Evolutionary conservation across 805 yeast genomes (phyloP).

Genomic region (Hanseniaspora vineae): DNA sequence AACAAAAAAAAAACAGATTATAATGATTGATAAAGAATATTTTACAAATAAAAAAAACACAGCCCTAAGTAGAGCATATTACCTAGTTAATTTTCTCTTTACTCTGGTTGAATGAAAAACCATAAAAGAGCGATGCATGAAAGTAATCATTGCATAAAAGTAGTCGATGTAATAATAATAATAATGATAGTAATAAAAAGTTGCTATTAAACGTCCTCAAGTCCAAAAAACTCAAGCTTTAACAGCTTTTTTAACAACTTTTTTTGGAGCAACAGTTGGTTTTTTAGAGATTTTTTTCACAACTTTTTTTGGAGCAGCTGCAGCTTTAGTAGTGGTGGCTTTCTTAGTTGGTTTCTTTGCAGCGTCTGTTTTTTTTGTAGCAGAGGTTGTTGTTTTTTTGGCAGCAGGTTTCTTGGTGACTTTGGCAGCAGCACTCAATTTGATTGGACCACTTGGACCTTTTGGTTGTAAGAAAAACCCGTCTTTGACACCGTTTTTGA

Average conservation of each 20-base stretch:
- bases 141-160: too few relatives aligned
- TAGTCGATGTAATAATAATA: too few relatives aligned
- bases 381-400: constrained; percentile 2
- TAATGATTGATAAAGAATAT: too few relatives aligned
- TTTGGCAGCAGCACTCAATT: constrained; percentile 31
- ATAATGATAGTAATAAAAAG: too few relatives aligned
- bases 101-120: background rate
- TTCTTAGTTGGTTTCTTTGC: constrained; percentile 7
- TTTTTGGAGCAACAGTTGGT: constrained; percentile 7
- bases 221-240: too few relatives aligned
- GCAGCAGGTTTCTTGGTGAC: constrained; percentile 3
- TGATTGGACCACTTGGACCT: constrained; percentile 80
- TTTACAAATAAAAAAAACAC: too few relatives aligned
- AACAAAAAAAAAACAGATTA: too few relatives aligned
- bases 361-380: constrained; percentile 4
- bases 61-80: too few relatives aligned
- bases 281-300: constrained; percentile 6
- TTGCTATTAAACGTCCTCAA: too few relatives aligned
- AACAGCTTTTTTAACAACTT: constrained; percentile 15
- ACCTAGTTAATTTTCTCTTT: too few relatives aligned
- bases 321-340: constrained; percentile 4
- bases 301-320: constrained; percentile 2
- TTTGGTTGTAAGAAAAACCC: constrained; percentile 75
- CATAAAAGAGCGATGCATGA: too few relatives aligned
- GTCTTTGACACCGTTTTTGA: constrained; percentile 68